Conservation (phyloP, 352 stramenopile genomes). For the Phytophthora syringae region DNA sequence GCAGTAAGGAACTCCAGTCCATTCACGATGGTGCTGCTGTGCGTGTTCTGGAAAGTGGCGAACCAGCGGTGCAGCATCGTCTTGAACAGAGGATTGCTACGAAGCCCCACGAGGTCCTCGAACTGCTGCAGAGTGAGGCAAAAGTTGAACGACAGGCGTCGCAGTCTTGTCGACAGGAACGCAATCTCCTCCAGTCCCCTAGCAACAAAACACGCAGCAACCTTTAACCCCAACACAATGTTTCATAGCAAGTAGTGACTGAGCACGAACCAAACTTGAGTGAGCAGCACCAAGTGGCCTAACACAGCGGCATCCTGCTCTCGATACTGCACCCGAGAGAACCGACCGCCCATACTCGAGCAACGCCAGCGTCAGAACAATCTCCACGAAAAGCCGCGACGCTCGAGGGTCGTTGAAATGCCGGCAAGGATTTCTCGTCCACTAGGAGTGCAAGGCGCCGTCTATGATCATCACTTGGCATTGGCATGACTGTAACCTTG, state of each 20-base stretch:
- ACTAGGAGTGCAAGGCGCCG: neutral
- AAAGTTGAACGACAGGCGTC: conserved; percentile 78
- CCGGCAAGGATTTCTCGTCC: neutral
- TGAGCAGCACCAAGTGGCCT: conserved; percentile 66
- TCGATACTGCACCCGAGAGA: conserved; percentile 81
- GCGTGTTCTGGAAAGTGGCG: conserved; percentile 70
- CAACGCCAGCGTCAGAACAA: neutral
- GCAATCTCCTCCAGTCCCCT: conserved; percentile 65
- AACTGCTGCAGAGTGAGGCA: conserved; percentile 72
- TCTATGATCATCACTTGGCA: neutral
- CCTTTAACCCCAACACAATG: neutral
- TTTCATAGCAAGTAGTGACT: neutral
- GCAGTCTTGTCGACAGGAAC: conserved; percentile 60
- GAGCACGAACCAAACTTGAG: conserved; percentile 60
- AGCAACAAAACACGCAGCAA: neutral
- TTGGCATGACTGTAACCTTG: neutral
- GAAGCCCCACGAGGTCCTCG: conserved; percentile 65
- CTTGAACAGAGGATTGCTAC: conserved; percentile 64
- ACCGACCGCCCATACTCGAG: conserved; percentile 63
- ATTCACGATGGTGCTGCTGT: conserved; percentile 65
- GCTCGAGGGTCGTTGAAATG: conserved; percentile 10
- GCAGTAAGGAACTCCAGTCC: conserved; percentile 73
- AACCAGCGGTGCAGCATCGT: conserved; percentile 67
- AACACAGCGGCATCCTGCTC: conserved; percentile 71
- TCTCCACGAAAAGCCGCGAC: conserved; percentile 21